A percentile compares a stretch with the other conserved stretches of the same genome.
Evolutionary conservation across 2,329 filamentous ascomycete species (phyloP).

Genomic region (Ceratocystiopsis minuta): DNA sequence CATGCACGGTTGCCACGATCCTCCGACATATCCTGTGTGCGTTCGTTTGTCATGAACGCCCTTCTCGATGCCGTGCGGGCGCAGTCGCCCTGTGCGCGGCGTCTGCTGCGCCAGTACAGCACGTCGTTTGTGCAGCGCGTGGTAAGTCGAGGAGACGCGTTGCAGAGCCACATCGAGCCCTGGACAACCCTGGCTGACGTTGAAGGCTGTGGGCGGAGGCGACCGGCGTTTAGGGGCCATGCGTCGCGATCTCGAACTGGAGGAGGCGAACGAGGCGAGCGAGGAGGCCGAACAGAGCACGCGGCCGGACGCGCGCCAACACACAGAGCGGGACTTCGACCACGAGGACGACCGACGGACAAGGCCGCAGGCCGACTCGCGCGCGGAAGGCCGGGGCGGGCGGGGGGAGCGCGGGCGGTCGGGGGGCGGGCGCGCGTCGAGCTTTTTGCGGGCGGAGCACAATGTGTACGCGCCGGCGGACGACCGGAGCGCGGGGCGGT

Average conservation of each 20-base stretch:
- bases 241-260: neutral
- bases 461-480: neutral
- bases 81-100: slow-evolving; percentile 1
- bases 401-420: too few species aligned
- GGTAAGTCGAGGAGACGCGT: neutral
- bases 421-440: neutral
- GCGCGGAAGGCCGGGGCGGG: too few species aligned
- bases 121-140: neutral
- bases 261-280: neutral
- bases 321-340: too few species aligned
- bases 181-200: neutral
- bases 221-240: neutral
- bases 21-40: too few species aligned
- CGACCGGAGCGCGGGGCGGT: too few species aligned
- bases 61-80: slow-evolving; percentile 3
- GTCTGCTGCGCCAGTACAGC: slow-evolving; percentile 3
- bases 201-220: neutral
- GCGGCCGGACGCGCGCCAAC: too few species aligned
- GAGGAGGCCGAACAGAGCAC: too few species aligned
- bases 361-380: too few species aligned
- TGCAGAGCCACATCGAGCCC: neutral
- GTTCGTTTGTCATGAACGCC: slow-evolving; percentile 2
- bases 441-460: too few species aligned
- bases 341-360: too few species aligned
- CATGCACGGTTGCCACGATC: too few species aligned